Evolutionary conservation across 441 rosid species (phyloP).

Genomic region (Adansonia grandidieri): DNA sequence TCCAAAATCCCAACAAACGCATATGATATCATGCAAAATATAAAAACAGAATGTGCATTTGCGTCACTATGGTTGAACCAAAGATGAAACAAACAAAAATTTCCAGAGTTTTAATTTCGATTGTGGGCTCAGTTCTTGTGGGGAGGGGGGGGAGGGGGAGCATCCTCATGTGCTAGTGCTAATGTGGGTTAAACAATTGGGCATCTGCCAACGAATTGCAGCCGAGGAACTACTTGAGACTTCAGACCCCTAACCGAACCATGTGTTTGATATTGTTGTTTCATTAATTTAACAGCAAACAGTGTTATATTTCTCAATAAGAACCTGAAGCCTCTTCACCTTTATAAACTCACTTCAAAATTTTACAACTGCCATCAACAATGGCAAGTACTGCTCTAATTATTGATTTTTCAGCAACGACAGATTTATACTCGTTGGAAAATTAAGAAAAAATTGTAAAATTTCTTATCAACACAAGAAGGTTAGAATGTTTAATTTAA

Average conservation of each 20-base stretch:
- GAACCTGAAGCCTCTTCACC: background rate
- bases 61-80: slow-evolving; percentile 24
- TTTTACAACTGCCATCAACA: background rate
- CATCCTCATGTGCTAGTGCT: slow-evolving; percentile 26
- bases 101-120: slow-evolving; percentile 14
- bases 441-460: background rate
- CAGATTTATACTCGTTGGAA: background rate
- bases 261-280: slow-evolving; percentile 38
- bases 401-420: background rate
- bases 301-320: background rate
- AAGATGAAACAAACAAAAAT: slow-evolving; percentile 38
- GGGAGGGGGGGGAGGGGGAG: slow-evolving; percentile 1
- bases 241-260: slow-evolving; percentile 22
- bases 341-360: background rate
- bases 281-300: slow-evolving; percentile 31
- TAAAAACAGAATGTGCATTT: background rate
- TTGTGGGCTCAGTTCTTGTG: slow-evolving; percentile 29
- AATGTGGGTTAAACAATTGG: slow-evolving; percentile 10
- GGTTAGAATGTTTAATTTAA: too few species aligned
- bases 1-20: slow-evolving; percentile 28
- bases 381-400: background rate
- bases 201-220: background rate
- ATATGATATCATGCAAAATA: slow-evolving; percentile 13
- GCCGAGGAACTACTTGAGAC: background rate
- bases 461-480: background rate